Evolutionary conservation across 73 alveolate genomes (phyloP), one percentile per base, ranked within the genome.

Genomic region (Paramecium primaurelia): DNA sequence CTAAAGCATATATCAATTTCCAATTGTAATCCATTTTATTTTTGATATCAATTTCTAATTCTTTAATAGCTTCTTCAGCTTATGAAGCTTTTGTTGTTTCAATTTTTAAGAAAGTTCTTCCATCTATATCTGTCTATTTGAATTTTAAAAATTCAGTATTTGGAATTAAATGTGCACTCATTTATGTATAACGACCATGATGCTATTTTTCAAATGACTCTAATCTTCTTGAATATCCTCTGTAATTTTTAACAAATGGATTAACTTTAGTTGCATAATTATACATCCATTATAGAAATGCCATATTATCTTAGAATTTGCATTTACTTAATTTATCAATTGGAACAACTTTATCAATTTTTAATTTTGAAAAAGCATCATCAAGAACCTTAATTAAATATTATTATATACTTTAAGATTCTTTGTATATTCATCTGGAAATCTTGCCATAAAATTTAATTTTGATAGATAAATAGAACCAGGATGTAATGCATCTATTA

Each of bases 151-250:
- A 80, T 20, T 80, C 91, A 8, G 71, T 42, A 36, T 80, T 80
- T 26, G 91, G 91, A 18, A 80, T 80, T 16, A 80, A 26, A 80
- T 80, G 91, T 45, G 91, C 91, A 80, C 91, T 80, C 91, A 80
- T 80, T 80, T 80, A 49, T 12, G 47, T 44, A 80, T 80, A 80
- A 32, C 91, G 91, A 14, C 91, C 91, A 80, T 80, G 91, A 45
- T 80, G 91, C 30, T 80, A 80, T 80, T 80, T 80, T 26, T 80
- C 91, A 80, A 45, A 80, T 8, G 91, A 54, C 5, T 80, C 91
- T 18, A 32, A 45, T 80, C 91, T 42, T 47, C 58, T 80, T 18
- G 37, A 22, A 80, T 80, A 80, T 10, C 91, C 91, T 80, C 58
- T 80, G 18, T 80, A 80, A 45, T 30, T 26, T 44, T 47, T 80